phyloP scores from a whole-genome alignment of 2,329 filamentous ascomycete species.

The Ophiostoma novo-ulmi region DNA sequence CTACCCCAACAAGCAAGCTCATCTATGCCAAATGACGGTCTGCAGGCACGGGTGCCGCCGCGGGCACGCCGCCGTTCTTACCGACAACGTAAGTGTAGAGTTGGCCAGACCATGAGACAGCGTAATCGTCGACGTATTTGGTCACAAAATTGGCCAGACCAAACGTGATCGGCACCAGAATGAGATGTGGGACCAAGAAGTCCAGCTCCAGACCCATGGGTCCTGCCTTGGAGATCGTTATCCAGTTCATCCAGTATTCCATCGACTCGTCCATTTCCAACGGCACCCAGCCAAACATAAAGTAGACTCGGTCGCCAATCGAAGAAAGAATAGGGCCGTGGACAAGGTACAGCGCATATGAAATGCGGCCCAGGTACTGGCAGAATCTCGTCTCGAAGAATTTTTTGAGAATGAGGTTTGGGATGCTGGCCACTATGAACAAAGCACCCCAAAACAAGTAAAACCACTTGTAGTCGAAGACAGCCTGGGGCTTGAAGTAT shows the following conservation, averaged over 20 bases:
- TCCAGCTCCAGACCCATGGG: constrained; percentile 57
- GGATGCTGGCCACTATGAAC: constrained; percentile 51
- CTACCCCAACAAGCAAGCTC: background rate
- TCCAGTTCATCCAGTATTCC: constrained; percentile 51
- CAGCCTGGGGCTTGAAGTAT: constrained; percentile 59
- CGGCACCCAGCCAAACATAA: constrained; percentile 52
- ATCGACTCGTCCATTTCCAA: constrained; percentile 41
- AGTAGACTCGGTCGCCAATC: constrained; percentile 59
- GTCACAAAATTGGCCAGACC: constrained; percentile 55
- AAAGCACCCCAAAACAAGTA: constrained; percentile 58
- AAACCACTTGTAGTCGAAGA: constrained; percentile 64
- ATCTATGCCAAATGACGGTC: background rate
- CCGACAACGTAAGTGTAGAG: constrained; percentile 43
- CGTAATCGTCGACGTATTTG: constrained; percentile 53
- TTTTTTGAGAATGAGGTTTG: constrained; percentile 53
- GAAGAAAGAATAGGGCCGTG: constrained; percentile 58
- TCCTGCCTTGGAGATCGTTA: constrained; percentile 51
- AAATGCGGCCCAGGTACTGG: constrained; percentile 59
- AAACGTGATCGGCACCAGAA: constrained; percentile 56
- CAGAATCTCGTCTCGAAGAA: constrained; percentile 56
- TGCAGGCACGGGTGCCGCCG: background rate
- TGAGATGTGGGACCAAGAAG: constrained; percentile 55
- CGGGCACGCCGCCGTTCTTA: background rate
- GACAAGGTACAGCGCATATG: constrained; percentile 58
- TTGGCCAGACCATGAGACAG: constrained; percentile 53